Conservation (phyloP, 1,139 yeast species). For the Saccharomycopsis hybrid region DNA sequence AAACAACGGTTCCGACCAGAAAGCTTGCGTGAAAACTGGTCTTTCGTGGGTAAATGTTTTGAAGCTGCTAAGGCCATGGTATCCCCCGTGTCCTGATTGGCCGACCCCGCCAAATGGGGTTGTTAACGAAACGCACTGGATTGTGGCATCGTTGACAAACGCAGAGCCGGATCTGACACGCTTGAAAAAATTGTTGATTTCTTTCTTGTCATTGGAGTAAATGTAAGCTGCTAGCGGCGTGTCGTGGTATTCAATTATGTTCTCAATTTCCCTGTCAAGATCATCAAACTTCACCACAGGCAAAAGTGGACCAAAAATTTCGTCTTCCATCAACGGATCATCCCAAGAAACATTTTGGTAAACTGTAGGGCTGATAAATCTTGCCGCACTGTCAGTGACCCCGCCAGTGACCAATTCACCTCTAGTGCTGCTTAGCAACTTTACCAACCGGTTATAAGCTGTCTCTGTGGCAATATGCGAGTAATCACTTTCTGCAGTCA, state of each 20-base stretch:
- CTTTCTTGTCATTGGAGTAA: conserved; percentile 50
- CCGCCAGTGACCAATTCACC: conserved; percentile 61
- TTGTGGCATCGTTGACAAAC: conserved; percentile 61
- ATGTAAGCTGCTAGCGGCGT: conserved; percentile 86
- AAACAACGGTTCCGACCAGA: conserved; percentile 55
- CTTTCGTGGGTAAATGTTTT: conserved; percentile 72
- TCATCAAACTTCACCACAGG: conserved; percentile 56
- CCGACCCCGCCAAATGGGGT: conserved; percentile 96
- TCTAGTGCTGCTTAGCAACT: conserved; percentile 43
- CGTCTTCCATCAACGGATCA: conserved; percentile 70
- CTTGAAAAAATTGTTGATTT: conserved; percentile 45
- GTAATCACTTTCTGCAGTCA: conserved; percentile 32
- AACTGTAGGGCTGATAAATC: conserved; percentile 70
- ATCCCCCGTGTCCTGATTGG: conserved; percentile 69
- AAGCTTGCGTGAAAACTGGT: conserved; percentile 60
- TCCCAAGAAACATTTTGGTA: conserved; percentile 53
- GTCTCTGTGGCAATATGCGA: conserved; percentile 61
- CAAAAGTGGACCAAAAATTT: conserved; percentile 79
- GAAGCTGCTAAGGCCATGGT: conserved; percentile 75
- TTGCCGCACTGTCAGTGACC: conserved; percentile 33
- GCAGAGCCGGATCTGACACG: conserved; percentile 70
- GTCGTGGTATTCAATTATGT: conserved; percentile 52
- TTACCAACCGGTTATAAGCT: conserved; percentile 47
- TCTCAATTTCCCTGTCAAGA: conserved; percentile 36
- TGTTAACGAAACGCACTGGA: conserved; percentile 65